Evolutionary conservation across 2,329 filamentous ascomycete species (phyloP), one percentile per base, ranked within the genome.

Genomic region (Microsporum ferrugineum): DNA sequence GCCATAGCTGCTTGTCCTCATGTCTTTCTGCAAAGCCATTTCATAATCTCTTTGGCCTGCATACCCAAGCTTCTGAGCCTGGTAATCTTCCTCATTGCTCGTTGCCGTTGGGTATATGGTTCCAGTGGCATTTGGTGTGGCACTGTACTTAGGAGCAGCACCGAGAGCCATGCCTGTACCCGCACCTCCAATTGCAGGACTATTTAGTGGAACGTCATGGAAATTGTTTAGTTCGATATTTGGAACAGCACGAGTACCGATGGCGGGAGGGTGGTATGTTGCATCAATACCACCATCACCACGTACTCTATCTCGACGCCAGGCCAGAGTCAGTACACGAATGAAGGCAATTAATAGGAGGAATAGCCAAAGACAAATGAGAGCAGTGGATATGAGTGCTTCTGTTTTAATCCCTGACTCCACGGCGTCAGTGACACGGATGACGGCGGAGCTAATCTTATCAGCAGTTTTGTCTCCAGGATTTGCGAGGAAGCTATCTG

Each of bases 331-430:
- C 61, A 85, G 73, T 33, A 86, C 86, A 62, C 89, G 84, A 56
- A 84, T 73, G 60, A 92, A 73, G 57, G 89, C 94, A 56, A 88
- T 79, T 39, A 96, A 78, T 3, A 89, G 83, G 62, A 95, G 81
- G 63, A 94, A 73, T 59, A 95, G 69, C 80, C 91, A 99, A 33
- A 95, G 75, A 2, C 89, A 76, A 10, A 96, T 75, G 3, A 99
- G 77, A 58, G 80, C 83, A 0, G 82, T 80, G 1, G 91, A 88
- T 66, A 97, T 91, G 65, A 95, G 82, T 1, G 88, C 86, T 74
- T 96, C 89, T 63, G 85, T 84, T 57, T 84, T 78, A 64, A 99
- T 84, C 65, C 80, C 84, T 60, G 82, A 81, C 68, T 83, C 77
- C 27, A 97, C 78, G 70, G 84, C 84, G 63, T 80, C 75, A 33